Evolutionary conservation across 176 grass and related monocot genomes (phyloP).

Genomic region (Rhynchospora pubera): DNA sequence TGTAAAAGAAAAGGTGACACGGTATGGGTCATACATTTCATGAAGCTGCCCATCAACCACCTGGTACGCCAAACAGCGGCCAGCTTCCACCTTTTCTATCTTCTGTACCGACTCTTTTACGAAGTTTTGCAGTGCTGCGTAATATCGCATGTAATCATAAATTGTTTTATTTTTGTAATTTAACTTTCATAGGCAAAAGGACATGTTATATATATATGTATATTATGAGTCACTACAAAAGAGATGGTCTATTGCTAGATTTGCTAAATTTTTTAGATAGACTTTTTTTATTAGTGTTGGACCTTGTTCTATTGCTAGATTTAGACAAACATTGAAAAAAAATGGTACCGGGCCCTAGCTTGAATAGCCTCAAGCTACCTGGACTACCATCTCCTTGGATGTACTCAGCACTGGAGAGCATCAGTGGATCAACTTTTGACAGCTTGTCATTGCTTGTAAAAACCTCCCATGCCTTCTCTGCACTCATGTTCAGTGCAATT

Average conservation of each 20-base stretch:
- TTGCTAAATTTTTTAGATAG: too few relatives aligned
- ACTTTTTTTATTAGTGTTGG: too few relatives aligned
- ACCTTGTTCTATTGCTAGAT: too few relatives aligned
- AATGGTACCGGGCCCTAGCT: constrained; percentile 31
- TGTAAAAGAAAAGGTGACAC: constrained; percentile 31
- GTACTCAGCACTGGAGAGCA: constrained; percentile 42
- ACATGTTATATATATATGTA: neutral
- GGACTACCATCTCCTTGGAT: constrained; percentile 37
- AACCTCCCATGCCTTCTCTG: constrained; percentile 45
- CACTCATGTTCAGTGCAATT: constrained; percentile 30
- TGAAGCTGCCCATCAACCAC: constrained; percentile 36
- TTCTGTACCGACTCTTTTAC: constrained; percentile 42
- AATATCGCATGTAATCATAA: neutral
- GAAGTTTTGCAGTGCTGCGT: constrained; percentile 27
- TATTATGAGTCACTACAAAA: too few relatives aligned
- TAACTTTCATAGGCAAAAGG: neutral
- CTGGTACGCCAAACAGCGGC: constrained; percentile 19
- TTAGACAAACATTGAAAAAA: too few relatives aligned
- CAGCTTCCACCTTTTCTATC: constrained; percentile 38
- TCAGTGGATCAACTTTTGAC: constrained; percentile 26
- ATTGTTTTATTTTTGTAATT: neutral
- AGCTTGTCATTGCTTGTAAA: constrained; percentile 40
- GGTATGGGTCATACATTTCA: constrained; percentile 33
- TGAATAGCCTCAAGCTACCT: constrained; percentile 36
- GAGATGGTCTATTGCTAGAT: too few relatives aligned